A percentile compares a stretch with the other conserved stretches of the same genome.
Conservation (phyloP, 768 basidiomycete species). For the Fomitopsis serialis region DNA sequence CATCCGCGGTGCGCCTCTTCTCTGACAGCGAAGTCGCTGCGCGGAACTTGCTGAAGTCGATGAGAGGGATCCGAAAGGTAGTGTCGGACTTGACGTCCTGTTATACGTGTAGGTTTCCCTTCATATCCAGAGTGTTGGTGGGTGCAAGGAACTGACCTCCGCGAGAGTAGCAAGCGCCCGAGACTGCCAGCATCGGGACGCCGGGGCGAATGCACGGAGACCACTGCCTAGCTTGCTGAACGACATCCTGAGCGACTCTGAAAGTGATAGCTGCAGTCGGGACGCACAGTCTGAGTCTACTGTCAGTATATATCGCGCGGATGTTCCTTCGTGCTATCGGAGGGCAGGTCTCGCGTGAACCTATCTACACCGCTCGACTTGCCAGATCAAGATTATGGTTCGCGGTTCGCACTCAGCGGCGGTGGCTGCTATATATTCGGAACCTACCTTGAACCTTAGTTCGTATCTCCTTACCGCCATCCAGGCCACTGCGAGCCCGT, state of each 20-base stretch:
- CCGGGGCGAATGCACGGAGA: neutral
- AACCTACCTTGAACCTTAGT: too few relatives aligned
- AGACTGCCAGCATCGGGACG: neutral
- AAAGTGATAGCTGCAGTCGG: too few relatives aligned
- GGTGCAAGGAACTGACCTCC: neutral
- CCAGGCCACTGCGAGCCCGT: too few relatives aligned
- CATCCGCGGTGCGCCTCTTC: constrained; percentile 56
- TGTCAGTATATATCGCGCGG: too few relatives aligned
- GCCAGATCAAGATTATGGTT: too few relatives aligned
- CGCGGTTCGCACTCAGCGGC: too few relatives aligned
- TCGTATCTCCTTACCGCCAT: too few relatives aligned
- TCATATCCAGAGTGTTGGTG: neutral
- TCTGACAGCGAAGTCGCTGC: constrained; percentile 43
- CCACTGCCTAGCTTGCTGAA: neutral
- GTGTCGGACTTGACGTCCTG: constrained; percentile 7
- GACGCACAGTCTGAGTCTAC: too few relatives aligned
- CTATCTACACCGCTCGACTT: too few relatives aligned
- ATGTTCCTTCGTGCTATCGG: too few relatives aligned
- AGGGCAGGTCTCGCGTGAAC: too few relatives aligned
- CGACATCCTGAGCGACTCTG: neutral
- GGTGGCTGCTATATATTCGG: too few relatives aligned
- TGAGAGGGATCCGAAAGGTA: constrained; percentile 55
- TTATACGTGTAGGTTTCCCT: neutral
- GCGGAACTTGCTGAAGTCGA: constrained; percentile 72
- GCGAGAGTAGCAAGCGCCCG: constrained; percentile 5